Percentiles rank a stretch among this genome's conserved stretches.
These are phyloP conservation scores for Blastobotrys arbuscula DNA, from an alignment of 1,139 yeast species.

Conservation along the genomic window DNA sequence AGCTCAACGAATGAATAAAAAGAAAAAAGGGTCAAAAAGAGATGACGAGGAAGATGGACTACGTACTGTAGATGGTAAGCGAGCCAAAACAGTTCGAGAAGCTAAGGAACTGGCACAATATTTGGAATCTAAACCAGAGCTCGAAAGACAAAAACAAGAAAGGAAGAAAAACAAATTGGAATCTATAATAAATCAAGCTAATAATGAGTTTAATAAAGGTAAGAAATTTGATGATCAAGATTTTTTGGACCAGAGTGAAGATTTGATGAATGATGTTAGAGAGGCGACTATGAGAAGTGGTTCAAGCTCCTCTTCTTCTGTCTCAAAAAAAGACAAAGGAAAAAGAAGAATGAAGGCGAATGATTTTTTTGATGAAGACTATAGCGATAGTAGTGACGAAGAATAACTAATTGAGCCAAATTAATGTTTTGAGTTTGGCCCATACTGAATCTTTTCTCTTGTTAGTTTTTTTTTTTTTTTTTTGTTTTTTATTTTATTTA, in stretches of 20 bases:
- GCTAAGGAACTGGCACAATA: slow-evolving; percentile 35
- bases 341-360: slow-evolving; percentile 5
- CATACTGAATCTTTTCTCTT: background rate
- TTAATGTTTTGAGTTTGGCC: background rate
- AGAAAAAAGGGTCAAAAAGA: slow-evolving; percentile 20
- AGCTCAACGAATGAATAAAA: slow-evolving; percentile 36
- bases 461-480: background rate
- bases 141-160: slow-evolving; percentile 23
- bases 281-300: slow-evolving; percentile 10
- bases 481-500: background rate
- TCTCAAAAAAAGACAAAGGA: background rate
- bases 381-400: slow-evolving; percentile 3
- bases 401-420: background rate
- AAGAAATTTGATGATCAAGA: slow-evolving; percentile 35
- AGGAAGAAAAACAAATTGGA: slow-evolving; percentile 35
- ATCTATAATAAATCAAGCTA: slow-evolving; percentile 28
- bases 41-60: slow-evolving; percentile 32
- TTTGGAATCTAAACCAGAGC: slow-evolving; percentile 29
- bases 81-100: slow-evolving; percentile 33
- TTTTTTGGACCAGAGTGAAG: slow-evolving; percentile 36
- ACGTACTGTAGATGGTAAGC: slow-evolving; percentile 38
- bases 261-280: slow-evolving; percentile 18
- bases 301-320: background rate
- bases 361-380: slow-evolving; percentile 13
- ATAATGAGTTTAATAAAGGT: slow-evolving; percentile 18